Base-by-base conservation (phyloP, 805 yeast genomes). In the Ogataea pignaliae region DNA sequence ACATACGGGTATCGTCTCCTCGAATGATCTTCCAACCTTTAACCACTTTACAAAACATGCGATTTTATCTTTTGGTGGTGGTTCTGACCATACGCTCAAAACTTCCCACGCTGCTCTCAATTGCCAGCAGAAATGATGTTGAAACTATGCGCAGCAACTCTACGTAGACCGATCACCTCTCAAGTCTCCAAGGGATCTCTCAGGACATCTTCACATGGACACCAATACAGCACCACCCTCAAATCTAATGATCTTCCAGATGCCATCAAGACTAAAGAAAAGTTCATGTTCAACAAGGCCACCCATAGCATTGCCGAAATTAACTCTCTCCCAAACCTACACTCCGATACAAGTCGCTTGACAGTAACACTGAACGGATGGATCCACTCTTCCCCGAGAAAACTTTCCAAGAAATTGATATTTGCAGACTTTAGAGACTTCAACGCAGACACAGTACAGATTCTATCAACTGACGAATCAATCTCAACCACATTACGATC, bases 341-440 rank as follows among this genome's bases (percentile, higher is more conserved):
- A 37, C 2, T 14, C 35, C 3, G 34, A 50, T 11, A 15, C 57
- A 8, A 21, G 26, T 21, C 26, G n/a, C n/a, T n/a, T 21, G 7
- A 21, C 26, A 18, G 75, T 84, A 2, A 70, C 74, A 0, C 51
- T 91, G 8, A 79, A 87, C 50, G 98, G 99, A 0, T 93, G 97
- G 88, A 75, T 91, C 14, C 80, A 88, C 55, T 70, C 76, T 17
- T 81, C 83, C 51, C 93, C 96, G 0, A 73, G 83, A 42, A 78
- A 79, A 42, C 68, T 86, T 42, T 81, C 91, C 3, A 80, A 79
- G 41, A 65, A 65, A 10, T 68, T 87, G 39, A 72, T 78, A 1
- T 91, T 93, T 69, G 93, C 85, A 2, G 78, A 75, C 26, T 64
- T 91, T 12, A 71, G 98, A 49, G 98, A 90, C 59, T 57, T 70